Evolutionary conservation across 2,329 filamentous ascomycete species (phyloP).

Genomic region (Phyllosticta citribraziliensis): DNA sequence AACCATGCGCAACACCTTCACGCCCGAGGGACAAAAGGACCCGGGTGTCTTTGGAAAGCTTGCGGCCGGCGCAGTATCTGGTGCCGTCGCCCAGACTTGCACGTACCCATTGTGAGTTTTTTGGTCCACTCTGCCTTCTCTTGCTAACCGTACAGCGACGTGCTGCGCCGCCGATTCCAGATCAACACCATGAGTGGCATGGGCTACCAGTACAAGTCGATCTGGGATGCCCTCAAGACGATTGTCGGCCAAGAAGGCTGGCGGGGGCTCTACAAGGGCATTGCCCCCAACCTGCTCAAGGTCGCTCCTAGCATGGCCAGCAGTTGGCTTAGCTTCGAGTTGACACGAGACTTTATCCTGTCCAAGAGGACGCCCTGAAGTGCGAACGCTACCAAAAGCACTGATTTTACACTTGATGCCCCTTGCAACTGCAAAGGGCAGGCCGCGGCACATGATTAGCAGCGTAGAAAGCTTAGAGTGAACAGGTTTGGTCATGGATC

Average conservation of each 20-base stretch:
- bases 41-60: slow-evolving; percentile 73
- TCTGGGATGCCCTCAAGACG: slow-evolving; percentile 70
- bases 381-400: neutral
- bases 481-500: neutral
- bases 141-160: slow-evolving; percentile 52
- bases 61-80: slow-evolving; percentile 83
- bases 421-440: neutral
- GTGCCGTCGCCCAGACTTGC: slow-evolving; percentile 90
- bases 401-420: neutral
- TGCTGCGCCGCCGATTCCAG: slow-evolving; percentile 86
- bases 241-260: slow-evolving; percentile 80
- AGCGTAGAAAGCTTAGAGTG: neutral
- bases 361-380: slow-evolving; percentile 31
- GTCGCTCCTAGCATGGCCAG: slow-evolving; percentile 98
- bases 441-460: neutral
- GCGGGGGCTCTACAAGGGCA: slow-evolving; percentile 86
- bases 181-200: slow-evolving; percentile 99
- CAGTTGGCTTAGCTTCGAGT: slow-evolving; percentile 94
- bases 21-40: slow-evolving; percentile 77
- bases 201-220: slow-evolving; percentile 88
- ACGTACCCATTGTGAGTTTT: slow-evolving; percentile 86
- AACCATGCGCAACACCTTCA: slow-evolving; percentile 71
- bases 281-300: slow-evolving; percentile 89
- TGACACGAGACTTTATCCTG: slow-evolving; percentile 80
- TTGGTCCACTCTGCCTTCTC: neutral